Base-by-base conservation (phyloP, 1,284 basidiomycete species). In the Trametes sp. region DNA sequence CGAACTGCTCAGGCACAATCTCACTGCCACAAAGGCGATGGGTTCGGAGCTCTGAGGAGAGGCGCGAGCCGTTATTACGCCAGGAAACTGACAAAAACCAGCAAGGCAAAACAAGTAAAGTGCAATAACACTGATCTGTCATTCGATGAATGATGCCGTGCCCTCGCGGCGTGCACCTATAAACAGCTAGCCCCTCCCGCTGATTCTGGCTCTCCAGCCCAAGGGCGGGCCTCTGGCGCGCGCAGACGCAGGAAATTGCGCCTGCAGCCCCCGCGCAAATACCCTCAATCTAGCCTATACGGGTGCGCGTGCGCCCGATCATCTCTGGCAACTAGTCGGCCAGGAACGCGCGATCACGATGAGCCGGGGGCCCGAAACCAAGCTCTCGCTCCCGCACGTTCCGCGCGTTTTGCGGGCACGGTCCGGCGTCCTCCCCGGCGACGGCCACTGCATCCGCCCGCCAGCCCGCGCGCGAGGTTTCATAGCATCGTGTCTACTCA, bases 1-100 rank as follows among this genome's bases (percentile, higher is more conserved):
- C 59, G 36, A 35, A 61, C 24, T 21, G 54, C 59, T 66, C 74
- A 76, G 74, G 74, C 73, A 76, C 74, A 66, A 72, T 72, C 72
- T 72, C 72, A 74, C 73, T 73, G 74, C 74, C 74, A 73, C 73
- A 72, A 73, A 68, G 70, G 52, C 64, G 57, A 64, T 61, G 53
- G 65, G 49, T 60, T 66, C 65, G 66, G 70, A 61, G 61, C 54
- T 59, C 58, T 57, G 44, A 45, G 24, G 33, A 48, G 51, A 61
- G 55, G 55, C 55, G 58, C 63, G 51, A 63, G 41, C 41, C 48
- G 59, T 59, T 59, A 57, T 61, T 61, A 59, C 52, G 54, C 59
- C 57, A 42, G 59, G 57, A 59, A 52, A 61, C 57, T 49, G 51
- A 54, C 50, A 61, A 54, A 57, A 62, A 61, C 58, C 46, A 59